Conservation (phyloP, 1,284 basidiomycete species). For the Sphaerobolus stellatus region DNA sequence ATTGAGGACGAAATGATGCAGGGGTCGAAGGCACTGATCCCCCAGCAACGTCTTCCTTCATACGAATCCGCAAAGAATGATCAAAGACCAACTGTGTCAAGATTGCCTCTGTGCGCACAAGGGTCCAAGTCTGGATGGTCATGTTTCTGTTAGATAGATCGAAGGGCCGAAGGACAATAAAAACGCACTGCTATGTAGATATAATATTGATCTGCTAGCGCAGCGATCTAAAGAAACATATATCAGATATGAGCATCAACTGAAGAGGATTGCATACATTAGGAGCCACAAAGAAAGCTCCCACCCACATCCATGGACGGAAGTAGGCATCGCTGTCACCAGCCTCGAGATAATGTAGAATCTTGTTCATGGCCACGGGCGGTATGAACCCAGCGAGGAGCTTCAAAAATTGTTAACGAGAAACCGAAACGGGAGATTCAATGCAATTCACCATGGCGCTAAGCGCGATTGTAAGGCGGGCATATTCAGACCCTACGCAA, state of each 20-base stretch:
- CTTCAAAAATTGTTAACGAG: not conserved
- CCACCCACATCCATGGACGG: conserved; percentile 62
- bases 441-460: conserved; percentile 23
- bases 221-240: not conserved
- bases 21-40: no score
- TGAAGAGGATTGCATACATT: conserved; percentile 33
- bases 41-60: conserved; percentile 50
- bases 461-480: conserved; percentile 31
- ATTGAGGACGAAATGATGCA: no score
- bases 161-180: conserved; percentile 7
- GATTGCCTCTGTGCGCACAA: conserved; percentile 59
- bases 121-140: conserved; percentile 40
- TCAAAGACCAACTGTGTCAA: conserved; percentile 72
- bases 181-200: conserved; percentile 44
- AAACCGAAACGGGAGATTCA: not conserved
- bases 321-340: conserved; percentile 37
- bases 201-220: conserved; percentile 45
- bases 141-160: not conserved
- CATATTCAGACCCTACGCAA: no score
- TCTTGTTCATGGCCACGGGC: conserved; percentile 47
- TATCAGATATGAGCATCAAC: not conserved
- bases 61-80: conserved; percentile 64
- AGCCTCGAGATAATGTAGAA: conserved; percentile 46
- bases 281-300: conserved; percentile 59
- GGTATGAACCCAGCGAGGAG: conserved; percentile 37